Base-by-base conservation (phyloP, 371 early-diverging fungal species). In the Syncephalastrum racemosum region DNA sequence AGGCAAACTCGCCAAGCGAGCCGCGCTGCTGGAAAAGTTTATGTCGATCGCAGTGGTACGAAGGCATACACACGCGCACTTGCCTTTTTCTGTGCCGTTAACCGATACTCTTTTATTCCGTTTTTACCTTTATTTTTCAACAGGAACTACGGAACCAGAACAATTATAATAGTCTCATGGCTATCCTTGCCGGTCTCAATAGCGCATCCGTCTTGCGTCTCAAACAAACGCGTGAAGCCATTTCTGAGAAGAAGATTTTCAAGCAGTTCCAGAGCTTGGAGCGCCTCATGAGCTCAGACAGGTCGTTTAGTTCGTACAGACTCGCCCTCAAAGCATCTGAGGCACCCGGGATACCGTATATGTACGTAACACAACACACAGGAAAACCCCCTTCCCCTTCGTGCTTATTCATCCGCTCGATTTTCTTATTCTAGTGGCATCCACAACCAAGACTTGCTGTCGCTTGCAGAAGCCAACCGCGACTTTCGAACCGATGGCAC, bases 81-180 rank as follows among this genome's bases (percentile, higher is more conserved):
- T 20, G 50, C 39, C 53, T 56, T 57, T 25, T 49, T 20, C 42
- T 43, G 39, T 50, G 18, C 22, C 20, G 1, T 31, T 16, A 22
- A 45, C n/a, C 18, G 4, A 54, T 46, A 18, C 8, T 8, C 18
- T 36, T 46, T 39, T 1, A 24, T n/a, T 46, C n/a, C n/a, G n/a
- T 47, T 25, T 40, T 19, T 45, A 18, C 12, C n/a, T n/a, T n/a
- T n/a, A n/a, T n/a, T n/a, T 31, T 31, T 10, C 6, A 5, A 13
- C 54, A 82, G 81, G 71, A 76, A 36, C 70, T 80, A 15, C 71
- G 75, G 36, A 70, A 80, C 12, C 67, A 75, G 50, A 82, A 81
- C 53, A 90, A 90, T 60, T 90, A 79, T 54, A 89, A 86, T 50
- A 80, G 88, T 1, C 52, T 82, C 18, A 89, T 88, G 88, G 88